Evolutionary conservation across 371 early-diverging fungal genomes (phyloP), one percentile per base, ranked within the genome.

Genomic region (Lichtheimia hyalospora): DNA sequence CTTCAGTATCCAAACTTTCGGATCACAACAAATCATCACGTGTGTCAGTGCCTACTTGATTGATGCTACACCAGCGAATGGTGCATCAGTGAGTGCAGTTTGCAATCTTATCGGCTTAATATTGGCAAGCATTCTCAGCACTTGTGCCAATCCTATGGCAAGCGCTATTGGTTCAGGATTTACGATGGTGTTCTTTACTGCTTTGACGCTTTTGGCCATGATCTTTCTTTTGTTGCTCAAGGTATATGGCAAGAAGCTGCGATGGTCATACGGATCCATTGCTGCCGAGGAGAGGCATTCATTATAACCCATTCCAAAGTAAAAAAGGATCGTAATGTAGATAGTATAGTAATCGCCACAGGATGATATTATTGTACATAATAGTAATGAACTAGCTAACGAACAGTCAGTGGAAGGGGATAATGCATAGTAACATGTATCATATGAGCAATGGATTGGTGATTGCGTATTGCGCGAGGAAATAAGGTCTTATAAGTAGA

Each of bases 1-100:
- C 4, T 75, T 75, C 52, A 69, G 68, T 13, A 72, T 77, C 48
- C 74, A 74, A 50, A 68, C 67, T 55, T 75, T 75, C 61, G 79
- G 79, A 21, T 71, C 71, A 67, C 62, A 60, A 3, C 79, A 75
- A 48, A 67, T 79, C 13, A 49, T 75, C 25, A 54, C 73, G 6
- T 64, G 68, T 1, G 65, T 66, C 18, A 54, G 70, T 0, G 73
- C 75, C 5, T 78, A 78, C 28, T 41, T 73, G 4, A 73, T 74
- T n/a, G 74, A 78, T 55, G 62, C 69, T 14, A 67, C 70, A 15
- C 76, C 76, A 0, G 73, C 73, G 3, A 64, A 69, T 15, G 78
- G 75, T 0, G 73, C 79, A 2, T 68, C 73, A 8, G 71, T 66
- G 13, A 74, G 72, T 0, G 78, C 78, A 0, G 69, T 69, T 1